Conservation (phyloP, 1,284 basidiomycete genomes). For the Xanthoconium separans region DNA sequence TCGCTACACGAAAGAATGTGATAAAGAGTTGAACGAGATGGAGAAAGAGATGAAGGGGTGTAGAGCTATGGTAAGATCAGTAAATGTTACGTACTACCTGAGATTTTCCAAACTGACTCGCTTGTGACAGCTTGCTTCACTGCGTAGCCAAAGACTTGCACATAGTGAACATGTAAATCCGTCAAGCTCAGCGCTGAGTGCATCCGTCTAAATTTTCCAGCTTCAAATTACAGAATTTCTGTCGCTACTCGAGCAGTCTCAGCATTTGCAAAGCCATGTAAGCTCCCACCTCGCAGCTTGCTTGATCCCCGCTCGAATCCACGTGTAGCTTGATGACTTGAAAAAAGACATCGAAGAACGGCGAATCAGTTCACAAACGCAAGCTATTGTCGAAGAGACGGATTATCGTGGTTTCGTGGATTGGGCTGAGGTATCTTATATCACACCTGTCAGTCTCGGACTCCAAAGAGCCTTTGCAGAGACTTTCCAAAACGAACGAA, state of each 20-base stretch:
- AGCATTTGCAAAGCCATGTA: background rate
- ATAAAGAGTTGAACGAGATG: background rate
- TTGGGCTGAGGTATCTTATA: slow-evolving; percentile 1
- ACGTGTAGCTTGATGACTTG: background rate
- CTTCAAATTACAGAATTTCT: background rate
- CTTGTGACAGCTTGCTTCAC: background rate
- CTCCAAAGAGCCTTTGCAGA: background rate
- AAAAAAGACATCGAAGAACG: background rate
- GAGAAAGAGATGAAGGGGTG: background rate
- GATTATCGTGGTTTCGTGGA: slow-evolving; percentile 4
- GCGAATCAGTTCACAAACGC: background rate
- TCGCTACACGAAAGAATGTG: background rate
- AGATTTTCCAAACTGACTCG: background rate
- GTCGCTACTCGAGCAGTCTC: background rate
- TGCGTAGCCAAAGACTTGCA: background rate
- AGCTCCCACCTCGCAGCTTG: background rate
- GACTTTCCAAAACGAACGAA: slow-evolving; percentile 2
- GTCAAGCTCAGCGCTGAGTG: background rate
- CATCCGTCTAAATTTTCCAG: background rate
- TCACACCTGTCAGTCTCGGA: background rate
- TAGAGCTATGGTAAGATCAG: background rate
- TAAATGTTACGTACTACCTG: background rate
- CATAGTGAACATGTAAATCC: background rate
- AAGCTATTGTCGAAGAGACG: background rate
- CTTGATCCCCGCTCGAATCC: background rate